Evolutionary conservation across 805 yeast genomes (phyloP), one percentile per base, ranked within the genome.

Genomic region (Saccharomyces eubayanus): DNA sequence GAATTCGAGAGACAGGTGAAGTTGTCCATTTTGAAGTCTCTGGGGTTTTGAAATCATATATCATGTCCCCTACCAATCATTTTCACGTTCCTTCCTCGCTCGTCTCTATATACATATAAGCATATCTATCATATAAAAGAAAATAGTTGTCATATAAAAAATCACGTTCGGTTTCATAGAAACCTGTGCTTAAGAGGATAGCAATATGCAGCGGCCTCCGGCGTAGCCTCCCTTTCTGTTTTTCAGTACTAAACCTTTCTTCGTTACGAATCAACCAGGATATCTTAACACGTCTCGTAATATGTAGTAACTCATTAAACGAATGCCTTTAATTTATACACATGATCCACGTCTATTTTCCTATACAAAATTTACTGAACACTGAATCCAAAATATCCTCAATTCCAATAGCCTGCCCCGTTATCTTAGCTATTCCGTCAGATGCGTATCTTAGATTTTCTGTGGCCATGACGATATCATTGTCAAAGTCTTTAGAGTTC

Each of bases 321-420:
- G 20, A 36, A 31, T n/a, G 6, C 5, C 27, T 14, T 20, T 36
- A n/a, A 14, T 48, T 47, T 28, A 12, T 36, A 28, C 21, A 45
- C 29, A 51, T 28, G 48, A 51, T 14, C 36, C 5, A n/a, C 11
- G 12, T 10, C 10, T 72, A 92, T 68, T 92, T 92, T 0, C 99
- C 99, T 24, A 94, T 89, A 69, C 99, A 94, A 67, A 94, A 94
- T 57, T 83, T 86, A 2, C 96, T 84, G 65, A 94, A 94, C 0
- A 94, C 94, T 1, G 88, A 92, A 0, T 94, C 97, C 5, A 94
- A 73, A 0, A 94, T 83, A 64, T 94, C 98, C 61, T 94, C 97
- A 0, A 91, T 77, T 0, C 96, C 96, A 12, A 92, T 82, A 0
- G 89, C 80, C 43, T 87, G 87, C 1, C 98, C 99, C 0, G 97